Percentiles rank a stretch among this genome's conserved stretches.
phyloP scores from a whole-genome alignment of 2,329 filamentous ascomycete genomes.

The Colletotrichum incanum region DNA sequence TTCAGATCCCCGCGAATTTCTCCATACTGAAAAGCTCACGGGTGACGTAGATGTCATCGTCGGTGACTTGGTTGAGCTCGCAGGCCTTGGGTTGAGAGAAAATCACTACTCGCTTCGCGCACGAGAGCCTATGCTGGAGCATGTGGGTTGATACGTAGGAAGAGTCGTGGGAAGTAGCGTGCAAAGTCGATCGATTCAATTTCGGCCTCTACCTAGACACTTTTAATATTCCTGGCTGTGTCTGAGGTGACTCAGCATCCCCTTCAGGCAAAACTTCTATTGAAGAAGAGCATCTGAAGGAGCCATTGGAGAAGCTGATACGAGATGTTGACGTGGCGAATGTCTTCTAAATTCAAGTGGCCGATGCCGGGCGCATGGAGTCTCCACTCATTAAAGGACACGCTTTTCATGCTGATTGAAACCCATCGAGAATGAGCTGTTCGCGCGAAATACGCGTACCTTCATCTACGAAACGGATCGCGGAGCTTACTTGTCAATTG shows the following conservation, averaged over 20 bases:
- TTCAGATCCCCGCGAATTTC: constrained; percentile 82
- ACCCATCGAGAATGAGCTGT: constrained; percentile 75
- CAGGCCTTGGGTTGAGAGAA: constrained; percentile 75
- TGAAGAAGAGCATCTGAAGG: constrained; percentile 68
- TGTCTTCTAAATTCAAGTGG: constrained; percentile 83
- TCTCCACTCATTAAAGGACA: constrained; percentile 66
- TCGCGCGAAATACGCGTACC: constrained; percentile 71
- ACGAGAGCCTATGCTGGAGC: constrained; percentile 82
- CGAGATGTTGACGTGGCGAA: constrained; percentile 71
- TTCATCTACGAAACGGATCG: constrained; percentile 70
- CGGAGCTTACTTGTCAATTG: constrained; percentile 73
- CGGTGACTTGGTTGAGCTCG: constrained; percentile 73
- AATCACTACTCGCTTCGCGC: constrained; percentile 76
- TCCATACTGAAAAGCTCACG: constrained; percentile 62
- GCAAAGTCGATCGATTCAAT: constrained; percentile 75
- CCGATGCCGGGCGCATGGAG: constrained; percentile 77
- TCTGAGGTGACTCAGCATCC: constrained; percentile 78
- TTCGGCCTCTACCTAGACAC: constrained; percentile 86
- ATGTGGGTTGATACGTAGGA: constrained; percentile 82
- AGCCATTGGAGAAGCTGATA: constrained; percentile 69
- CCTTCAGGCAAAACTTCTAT: constrained; percentile 65
- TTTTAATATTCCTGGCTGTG: constrained; percentile 81
- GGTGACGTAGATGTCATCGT: constrained; percentile 70
- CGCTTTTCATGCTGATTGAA: constrained; percentile 65
- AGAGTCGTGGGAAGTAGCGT: constrained; percentile 77